These are phyloP conservation scores for Wallacemonas sp. DNA, from an alignment of 208 protist genomes.

Conservation along the genomic window DNA sequence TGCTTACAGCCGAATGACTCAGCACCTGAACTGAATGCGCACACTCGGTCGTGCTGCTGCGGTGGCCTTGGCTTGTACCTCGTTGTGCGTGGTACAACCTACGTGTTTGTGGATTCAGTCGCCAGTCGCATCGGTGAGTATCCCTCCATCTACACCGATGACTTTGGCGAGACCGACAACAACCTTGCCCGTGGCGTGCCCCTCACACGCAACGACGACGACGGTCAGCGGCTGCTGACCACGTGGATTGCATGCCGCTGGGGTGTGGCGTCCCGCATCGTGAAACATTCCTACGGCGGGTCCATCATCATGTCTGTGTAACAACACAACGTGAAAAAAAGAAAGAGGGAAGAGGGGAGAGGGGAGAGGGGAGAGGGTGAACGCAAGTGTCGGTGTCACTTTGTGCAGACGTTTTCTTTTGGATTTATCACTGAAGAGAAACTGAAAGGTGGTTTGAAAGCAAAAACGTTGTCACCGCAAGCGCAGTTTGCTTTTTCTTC, in stretches of 20 bases:
- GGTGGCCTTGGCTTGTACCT: slow-evolving; percentile 62
- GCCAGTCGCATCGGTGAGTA: slow-evolving; percentile 27
- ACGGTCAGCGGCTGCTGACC: slow-evolving; percentile 34
- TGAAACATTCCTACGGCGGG: slow-evolving; percentile 30
- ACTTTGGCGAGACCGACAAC: slow-evolving; percentile 54
- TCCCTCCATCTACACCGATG: slow-evolving; percentile 62
- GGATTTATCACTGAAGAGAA: too few relatives aligned
- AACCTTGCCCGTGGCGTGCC: slow-evolving; percentile 31
- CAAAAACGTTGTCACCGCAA: too few relatives aligned
- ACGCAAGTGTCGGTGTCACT: too few relatives aligned
- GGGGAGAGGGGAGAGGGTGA: too few relatives aligned
- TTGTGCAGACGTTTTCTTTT: too few relatives aligned
- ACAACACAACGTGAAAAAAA: too few relatives aligned
- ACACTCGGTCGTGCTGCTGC: slow-evolving; percentile 60
- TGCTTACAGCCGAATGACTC: slow-evolving; percentile 27
- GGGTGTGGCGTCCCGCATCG: slow-evolving; percentile 51
- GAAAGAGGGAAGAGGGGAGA: too few relatives aligned
- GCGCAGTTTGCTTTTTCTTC: too few relatives aligned
- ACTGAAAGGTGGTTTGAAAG: too few relatives aligned
- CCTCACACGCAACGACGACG: slow-evolving; percentile 38
- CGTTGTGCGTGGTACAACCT: slow-evolving; percentile 27
- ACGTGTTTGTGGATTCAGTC: slow-evolving; percentile 54
- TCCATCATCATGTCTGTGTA: background rate
- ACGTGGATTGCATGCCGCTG: slow-evolving; percentile 72
- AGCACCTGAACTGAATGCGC: slow-evolving; percentile 52